Evolutionary conservation across 2,329 filamentous ascomycete species (phyloP).

Genomic region (Coniochaeta pulveracea): DNA sequence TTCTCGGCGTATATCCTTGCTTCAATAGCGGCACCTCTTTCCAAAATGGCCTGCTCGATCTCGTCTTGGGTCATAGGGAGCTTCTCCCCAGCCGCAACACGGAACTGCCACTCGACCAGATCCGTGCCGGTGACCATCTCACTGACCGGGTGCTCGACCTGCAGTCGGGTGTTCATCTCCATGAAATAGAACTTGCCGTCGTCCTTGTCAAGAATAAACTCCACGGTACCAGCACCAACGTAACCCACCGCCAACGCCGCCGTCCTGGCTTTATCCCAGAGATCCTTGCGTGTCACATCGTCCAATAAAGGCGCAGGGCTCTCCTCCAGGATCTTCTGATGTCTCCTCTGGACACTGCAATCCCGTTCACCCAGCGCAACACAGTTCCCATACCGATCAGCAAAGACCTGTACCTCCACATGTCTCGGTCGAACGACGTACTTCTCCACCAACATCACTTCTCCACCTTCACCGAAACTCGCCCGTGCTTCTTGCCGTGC

Average conservation of each 20-base stretch:
- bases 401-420: constrained; percentile 86
- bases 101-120: constrained; percentile 93
- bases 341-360: constrained; percentile 75
- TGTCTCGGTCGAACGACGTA: constrained; percentile 73
- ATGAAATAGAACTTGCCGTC: constrained; percentile 73
- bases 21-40: constrained; percentile 81
- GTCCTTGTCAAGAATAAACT: constrained; percentile 81
- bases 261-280: constrained; percentile 56
- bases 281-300: constrained; percentile 43
- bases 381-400: constrained; percentile 66
- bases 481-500: constrained; percentile 67
- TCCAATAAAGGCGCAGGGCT: constrained; percentile 64
- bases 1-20: constrained; percentile 95
- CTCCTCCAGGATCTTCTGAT: constrained; percentile 89
- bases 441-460: constrained; percentile 75
- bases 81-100: constrained; percentile 50
- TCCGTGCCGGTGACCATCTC: constrained; percentile 58
- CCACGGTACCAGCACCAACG: constrained; percentile 79
- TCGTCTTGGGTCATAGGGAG: constrained; percentile 44
- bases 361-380: constrained; percentile 82
- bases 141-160: constrained; percentile 93
- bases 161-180: constrained; percentile 78
- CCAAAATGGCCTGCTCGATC: constrained; percentile 64
- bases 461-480: constrained; percentile 68
- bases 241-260: constrained; percentile 70